Evolutionary conservation across 2,329 filamentous ascomycete genomes (phyloP).

Genomic region (Arachnopeziza araneosa): DNA sequence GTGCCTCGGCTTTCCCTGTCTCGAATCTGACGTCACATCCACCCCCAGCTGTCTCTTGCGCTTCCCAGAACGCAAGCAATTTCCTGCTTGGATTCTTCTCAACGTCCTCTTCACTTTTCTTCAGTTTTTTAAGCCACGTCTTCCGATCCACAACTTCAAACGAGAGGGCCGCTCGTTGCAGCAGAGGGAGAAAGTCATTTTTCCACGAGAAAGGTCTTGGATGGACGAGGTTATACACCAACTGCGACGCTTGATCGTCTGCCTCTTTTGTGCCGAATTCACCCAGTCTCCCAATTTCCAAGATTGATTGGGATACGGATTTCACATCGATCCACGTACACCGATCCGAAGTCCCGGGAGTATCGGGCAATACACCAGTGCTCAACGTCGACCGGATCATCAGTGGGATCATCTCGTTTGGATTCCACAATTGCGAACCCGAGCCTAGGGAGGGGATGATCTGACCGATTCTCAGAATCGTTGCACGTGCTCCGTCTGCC

Average conservation of each 20-base stretch:
- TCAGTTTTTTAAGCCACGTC: constrained; percentile 41
- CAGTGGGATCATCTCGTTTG: constrained; percentile 45
- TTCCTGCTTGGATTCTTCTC: constrained; percentile 45
- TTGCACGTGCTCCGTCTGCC: constrained; percentile 26
- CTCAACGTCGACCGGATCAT: constrained; percentile 43
- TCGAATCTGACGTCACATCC: neutral
- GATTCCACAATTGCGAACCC: constrained; percentile 41
- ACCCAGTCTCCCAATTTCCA: constrained; percentile 34
- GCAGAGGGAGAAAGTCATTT: constrained; percentile 43
- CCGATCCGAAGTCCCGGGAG: constrained; percentile 32
- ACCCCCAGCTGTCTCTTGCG: too few species aligned
- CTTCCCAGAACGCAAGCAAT: constrained; percentile 41
- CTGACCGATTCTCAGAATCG: constrained; percentile 44
- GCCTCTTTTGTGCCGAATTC: neutral
- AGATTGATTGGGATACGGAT: constrained; percentile 35
- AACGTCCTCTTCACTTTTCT: constrained; percentile 40
- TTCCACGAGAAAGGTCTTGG: constrained; percentile 42
- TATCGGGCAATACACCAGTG: constrained; percentile 39
- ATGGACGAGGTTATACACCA: constrained; percentile 49
- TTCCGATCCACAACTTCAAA: constrained; percentile 39
- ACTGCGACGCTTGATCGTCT: constrained; percentile 13
- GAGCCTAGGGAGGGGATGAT: constrained; percentile 40
- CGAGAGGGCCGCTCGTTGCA: constrained; percentile 39
- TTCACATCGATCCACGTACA: constrained; percentile 42
- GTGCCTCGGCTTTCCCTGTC: neutral